These are phyloP conservation scores for Rubia balearica DNA, from an alignment of 305 asterid genomes.

Conservation along the genomic window DNA sequence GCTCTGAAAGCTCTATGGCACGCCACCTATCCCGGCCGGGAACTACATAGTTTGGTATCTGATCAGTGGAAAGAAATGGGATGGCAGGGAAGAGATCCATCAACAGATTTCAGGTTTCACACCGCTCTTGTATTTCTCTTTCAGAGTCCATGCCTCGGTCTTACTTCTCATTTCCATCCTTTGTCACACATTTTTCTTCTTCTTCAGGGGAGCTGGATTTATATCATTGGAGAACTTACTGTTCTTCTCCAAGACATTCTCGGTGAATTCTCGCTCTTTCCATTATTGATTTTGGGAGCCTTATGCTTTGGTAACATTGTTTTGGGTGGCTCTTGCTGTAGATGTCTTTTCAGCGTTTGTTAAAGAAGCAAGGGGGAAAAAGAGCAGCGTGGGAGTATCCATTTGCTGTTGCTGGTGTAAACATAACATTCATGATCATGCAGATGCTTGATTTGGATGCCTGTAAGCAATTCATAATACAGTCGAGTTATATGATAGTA, in stretches of 20 bases:
- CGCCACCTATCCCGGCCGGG: constrained; percentile 58
- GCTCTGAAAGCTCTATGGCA: constrained; percentile 74
- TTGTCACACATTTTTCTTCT: constrained; percentile 12
- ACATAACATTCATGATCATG: constrained; percentile 45
- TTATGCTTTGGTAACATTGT: not conserved
- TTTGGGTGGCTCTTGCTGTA: constrained; percentile 16
- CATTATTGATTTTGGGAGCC: not conserved
- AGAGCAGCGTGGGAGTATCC: constrained; percentile 67
- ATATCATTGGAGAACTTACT: constrained; percentile 71
- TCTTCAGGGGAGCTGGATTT: constrained; percentile 63
- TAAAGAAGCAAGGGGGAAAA: constrained; percentile 59
- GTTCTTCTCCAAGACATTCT: constrained; percentile 62
- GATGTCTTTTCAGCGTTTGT: constrained; percentile 53
- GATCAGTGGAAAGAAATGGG: constrained; percentile 92
- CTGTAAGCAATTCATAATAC: constrained; percentile 42
- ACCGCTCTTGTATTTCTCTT: not conserved
- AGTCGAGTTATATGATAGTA: not conserved
- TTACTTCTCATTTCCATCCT: constrained; percentile 9
- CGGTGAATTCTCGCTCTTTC: constrained; percentile 33
- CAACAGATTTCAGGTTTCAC: constrained; percentile 67
- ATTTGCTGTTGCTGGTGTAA: constrained; percentile 34
- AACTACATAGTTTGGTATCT: constrained; percentile 56
- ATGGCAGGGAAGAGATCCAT: constrained; percentile 92
- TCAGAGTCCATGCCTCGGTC: not conserved
- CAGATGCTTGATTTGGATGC: constrained; percentile 82